Base-by-base conservation (phyloP, 495 filamentous ascomycete genomes). In the Annulohypoxylon maeteangense region DNA sequence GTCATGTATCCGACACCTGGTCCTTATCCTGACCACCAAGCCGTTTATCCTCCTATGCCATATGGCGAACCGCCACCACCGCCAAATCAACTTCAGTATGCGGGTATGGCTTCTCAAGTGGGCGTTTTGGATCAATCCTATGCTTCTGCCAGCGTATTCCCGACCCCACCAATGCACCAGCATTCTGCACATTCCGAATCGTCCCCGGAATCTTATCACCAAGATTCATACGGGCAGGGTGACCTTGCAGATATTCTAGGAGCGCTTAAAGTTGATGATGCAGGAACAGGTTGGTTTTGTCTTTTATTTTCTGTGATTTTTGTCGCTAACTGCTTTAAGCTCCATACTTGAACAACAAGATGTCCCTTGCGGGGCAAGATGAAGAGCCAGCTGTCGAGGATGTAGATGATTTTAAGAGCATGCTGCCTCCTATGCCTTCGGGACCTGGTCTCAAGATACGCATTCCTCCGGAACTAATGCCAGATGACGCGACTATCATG, bases 401-500 rank as follows among this genome's bases (percentile, higher is more conserved):
- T 31, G 74, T 78, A 3, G 91, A 94, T 66, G 90, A 94, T 50
- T 86, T 82, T 65, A 87, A 87, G 72, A 79, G 82, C 38, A 66
- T 80, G 44, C 75, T 97, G 4, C 93, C 93, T 12, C 87, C 89
- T 25, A 83, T 90, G 31, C 83, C 84, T 11, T 84, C 87, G 2
- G 88, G 90, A 14, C 87, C 90, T 22, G 92, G 93, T 36, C 82
- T 87, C 10, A 92, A 89, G 56, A 89, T 98, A 54, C 89, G 93
- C 61, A 98, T 99, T 70, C 95, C 95, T 4, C 92, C 92, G 10
- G 94, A 95, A 70, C 86, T 98, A 70, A 97, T 98, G 94, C 95
- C 95, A 5, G 86, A 90, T 10, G 93, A 97, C 31, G 90, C 92
- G 51, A 92, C 91, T 58, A 90, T 91, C 22, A 81, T 93, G 80